Base-by-base conservation (phyloP, 78 protist species). In the Guillardia theta region DNA sequence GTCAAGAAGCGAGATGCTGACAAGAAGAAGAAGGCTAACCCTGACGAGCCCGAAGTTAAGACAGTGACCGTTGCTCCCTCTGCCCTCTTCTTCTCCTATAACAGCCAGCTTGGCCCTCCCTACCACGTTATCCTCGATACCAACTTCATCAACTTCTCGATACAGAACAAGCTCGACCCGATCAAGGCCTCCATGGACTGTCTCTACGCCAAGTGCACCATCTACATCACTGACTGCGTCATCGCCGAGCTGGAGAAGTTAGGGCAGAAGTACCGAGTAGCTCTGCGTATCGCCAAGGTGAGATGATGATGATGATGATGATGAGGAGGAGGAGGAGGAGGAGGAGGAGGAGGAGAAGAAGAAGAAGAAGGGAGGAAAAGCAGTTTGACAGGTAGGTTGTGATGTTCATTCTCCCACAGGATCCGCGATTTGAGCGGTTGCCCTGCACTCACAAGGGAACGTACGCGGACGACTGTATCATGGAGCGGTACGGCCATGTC, bases 381-480 rank as follows among this genome's bases (percentile, higher is more conserved):
- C n/a, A n/a, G n/a, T n/a, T n/a, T n/a, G n/a, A n/a, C n/a, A n/a
- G n/a, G n/a, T n/a, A n/a, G n/a, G n/a, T n/a, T n/a, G n/a, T n/a
- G n/a, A n/a, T n/a, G n/a, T n/a, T n/a, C n/a, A n/a, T n/a, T n/a
- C n/a, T n/a, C n/a, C n/a, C n/a, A n/a, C n/a, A n/a, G n/a, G 99
- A 99, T 87, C 98, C 99, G 36, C 98, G 99, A 22, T 97, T 99
- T 95, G 95, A 97, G 96, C 93, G 99, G 22, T 93, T 99, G 30
- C 47, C 95, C 10, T 98, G 99, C 96, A 46, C 70, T 21, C 99
- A 97, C 95, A 93, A 93, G 90, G 99, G 99, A 43, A 98, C 97
- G 21, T 99, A 99, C 94, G 99, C 99, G 8, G 99, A 99, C 95
- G 99, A 99, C 97, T 99, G 99, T 53, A 88, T 99, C n/a, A 96